These are phyloP conservation scores for Penicillium expansum DNA, from an alignment of 2,329 filamentous ascomycete species.

Conservation along the genomic window DNA sequence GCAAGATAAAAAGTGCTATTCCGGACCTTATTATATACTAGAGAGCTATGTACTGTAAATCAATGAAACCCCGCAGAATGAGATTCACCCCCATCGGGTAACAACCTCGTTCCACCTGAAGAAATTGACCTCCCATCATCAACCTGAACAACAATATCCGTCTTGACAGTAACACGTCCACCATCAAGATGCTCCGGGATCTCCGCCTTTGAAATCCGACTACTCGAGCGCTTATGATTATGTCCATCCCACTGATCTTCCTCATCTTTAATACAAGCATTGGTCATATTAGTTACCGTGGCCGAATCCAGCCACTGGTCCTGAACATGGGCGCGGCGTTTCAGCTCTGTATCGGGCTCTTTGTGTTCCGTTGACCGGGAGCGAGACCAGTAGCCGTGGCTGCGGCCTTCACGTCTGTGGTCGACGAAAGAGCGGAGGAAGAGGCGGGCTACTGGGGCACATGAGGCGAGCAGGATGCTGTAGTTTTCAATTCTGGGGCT, in stretches of 20 bases:
- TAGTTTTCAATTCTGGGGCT: slow-evolving; percentile 37
- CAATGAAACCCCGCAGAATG: neutral
- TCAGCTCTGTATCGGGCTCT: slow-evolving; percentile 18
- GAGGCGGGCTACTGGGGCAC: slow-evolving; percentile 34
- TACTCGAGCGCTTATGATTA: slow-evolving; percentile 12
- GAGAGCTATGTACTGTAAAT: neutral
- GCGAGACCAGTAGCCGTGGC: slow-evolving; percentile 24
- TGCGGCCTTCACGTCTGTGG: slow-evolving; percentile 19
- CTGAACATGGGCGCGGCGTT: slow-evolving; percentile 4
- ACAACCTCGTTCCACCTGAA: slow-evolving; percentile 17
- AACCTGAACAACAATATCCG: slow-evolving; percentile 33
- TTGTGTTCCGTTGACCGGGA: slow-evolving; percentile 20
- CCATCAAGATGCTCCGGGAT: slow-evolving; percentile 14
- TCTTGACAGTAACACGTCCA: slow-evolving; percentile 28
- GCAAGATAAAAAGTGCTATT: neutral
- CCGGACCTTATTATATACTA: neutral
- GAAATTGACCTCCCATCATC: slow-evolving; percentile 19
- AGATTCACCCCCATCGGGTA: slow-evolving; percentile 15
- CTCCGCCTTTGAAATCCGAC: slow-evolving; percentile 12
- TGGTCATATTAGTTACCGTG: slow-evolving; percentile 2
- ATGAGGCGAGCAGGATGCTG: slow-evolving; percentile 37
- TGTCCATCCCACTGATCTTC: slow-evolving; percentile 13
- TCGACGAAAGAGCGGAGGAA: slow-evolving; percentile 33
- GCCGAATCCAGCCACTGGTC: slow-evolving; percentile 20
- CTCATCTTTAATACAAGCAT: slow-evolving; percentile 12